Evolutionary conservation across 768 basidiomycete genomes (phyloP).

Genomic region (Hydnomerulius pinastri): DNA sequence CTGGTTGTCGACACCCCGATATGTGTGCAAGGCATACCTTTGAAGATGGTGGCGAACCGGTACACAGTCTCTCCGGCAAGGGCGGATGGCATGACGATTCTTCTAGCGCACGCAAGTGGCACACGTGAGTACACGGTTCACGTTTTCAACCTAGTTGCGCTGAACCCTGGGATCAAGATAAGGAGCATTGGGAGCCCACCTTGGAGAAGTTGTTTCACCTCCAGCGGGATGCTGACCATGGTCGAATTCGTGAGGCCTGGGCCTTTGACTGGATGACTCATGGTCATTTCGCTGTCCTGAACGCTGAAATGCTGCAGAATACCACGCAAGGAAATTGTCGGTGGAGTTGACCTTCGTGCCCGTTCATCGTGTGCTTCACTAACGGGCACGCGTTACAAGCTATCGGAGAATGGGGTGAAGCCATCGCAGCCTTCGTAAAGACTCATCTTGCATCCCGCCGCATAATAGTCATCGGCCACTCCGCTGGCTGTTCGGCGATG

Average conservation of each 20-base stretch:
- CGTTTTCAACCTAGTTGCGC: not conserved
- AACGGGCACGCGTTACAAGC: not conserved
- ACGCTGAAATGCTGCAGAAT: not conserved
- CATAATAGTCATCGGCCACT: not conserved
- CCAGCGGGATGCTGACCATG: not conserved
- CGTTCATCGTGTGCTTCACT: not conserved
- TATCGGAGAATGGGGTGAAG: conserved; percentile 1
- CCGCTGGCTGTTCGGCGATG: not conserved
- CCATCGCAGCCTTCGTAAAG: not conserved
- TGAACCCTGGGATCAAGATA: not conserved
- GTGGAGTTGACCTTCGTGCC: not conserved
- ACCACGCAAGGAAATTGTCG: not conserved
- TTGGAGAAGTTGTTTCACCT: not conserved
- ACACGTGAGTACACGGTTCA: not conserved
- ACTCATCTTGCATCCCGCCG: not conserved
- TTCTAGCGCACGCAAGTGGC: not conserved
- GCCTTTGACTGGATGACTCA: not conserved
- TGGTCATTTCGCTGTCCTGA: not conserved
- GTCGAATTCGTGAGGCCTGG: not conserved
- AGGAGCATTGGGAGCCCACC: conserved; percentile 1
- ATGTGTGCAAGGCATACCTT: not conserved
- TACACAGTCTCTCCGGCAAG: not conserved
- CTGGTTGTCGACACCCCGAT: not conserved
- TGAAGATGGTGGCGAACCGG: not conserved
- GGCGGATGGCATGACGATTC: not conserved